Evolutionary conservation across 371 early-diverging fungal genomes (phyloP).

Genomic region (Actinomucor elegans): DNA sequence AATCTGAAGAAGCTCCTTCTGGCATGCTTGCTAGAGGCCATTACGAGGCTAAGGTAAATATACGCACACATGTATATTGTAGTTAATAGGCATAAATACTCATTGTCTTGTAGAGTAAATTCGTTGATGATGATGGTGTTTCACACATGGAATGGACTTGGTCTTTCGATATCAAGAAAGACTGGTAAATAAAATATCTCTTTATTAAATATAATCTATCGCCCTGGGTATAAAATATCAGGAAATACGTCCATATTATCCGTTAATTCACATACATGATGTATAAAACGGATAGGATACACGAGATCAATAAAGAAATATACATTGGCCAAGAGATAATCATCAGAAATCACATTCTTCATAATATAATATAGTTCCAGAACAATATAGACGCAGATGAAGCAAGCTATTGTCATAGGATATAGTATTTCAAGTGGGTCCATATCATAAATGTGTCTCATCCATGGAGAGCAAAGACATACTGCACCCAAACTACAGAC

Average conservation of each 20-base stretch:
- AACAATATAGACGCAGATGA: conserved; percentile 36
- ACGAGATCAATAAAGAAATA: conserved; percentile 42
- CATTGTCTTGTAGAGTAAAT: conserved; percentile 42
- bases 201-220: too few relatives aligned
- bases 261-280: conserved; percentile 48
- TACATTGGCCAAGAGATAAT: conserved; percentile 44
- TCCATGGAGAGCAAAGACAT: conserved; percentile 15
- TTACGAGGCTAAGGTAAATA: conserved; percentile 75
- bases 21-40: conserved; percentile 91
- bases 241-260: conserved; percentile 34
- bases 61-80: too few relatives aligned
- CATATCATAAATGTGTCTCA: conserved; percentile 20
- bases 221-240: conserved; percentile 28
- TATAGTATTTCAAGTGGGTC: conserved; percentile 32
- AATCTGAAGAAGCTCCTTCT: conserved; percentile 83
- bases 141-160: conserved; percentile 66
- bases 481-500: conserved; percentile 20
- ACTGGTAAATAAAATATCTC: conserved; percentile 53
- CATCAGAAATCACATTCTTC: conserved; percentile 36
- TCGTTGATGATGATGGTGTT: conserved; percentile 63
- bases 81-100: too few relatives aligned
- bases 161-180: conserved; percentile 72
- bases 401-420: conserved; percentile 29
- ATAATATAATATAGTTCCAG: conserved; percentile 46
- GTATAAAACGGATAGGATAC: conserved; percentile 52